Conservation (phyloP, 768 basidiomycete species). For the Pleurotus sapidus region DNA sequence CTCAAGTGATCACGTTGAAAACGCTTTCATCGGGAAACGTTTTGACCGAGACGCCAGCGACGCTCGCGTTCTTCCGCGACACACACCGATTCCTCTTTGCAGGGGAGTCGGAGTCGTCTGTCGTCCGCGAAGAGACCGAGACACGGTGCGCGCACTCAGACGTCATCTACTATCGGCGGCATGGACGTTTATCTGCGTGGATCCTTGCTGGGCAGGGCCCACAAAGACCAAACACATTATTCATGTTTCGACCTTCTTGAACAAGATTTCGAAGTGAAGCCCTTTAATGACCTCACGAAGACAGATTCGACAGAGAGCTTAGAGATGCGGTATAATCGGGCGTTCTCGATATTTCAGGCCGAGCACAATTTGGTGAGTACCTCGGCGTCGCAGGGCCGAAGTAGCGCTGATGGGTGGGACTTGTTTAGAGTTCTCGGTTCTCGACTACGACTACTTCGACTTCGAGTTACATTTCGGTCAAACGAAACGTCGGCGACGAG, state of each 20-base stretch:
- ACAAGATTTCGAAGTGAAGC: conserved; percentile 19
- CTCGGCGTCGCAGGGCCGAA: not conserved
- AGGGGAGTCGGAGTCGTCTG: conserved; percentile 2
- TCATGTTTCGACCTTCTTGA: conserved; percentile 25
- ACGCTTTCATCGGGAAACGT: conserved; percentile 14
- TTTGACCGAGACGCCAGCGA: conserved; percentile 12
- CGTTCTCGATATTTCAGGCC: not conserved
- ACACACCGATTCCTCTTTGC: conserved; percentile 12
- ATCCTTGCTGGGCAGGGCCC: conserved; percentile 23
- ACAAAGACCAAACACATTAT: conserved; percentile 17
- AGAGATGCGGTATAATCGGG: conserved; percentile 10
- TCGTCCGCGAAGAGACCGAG: conserved; percentile 2
- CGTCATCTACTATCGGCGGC: conserved; percentile 35
- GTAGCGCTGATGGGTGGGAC: not conserved
- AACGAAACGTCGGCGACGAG: conserved; percentile 10
- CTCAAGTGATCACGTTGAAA: conserved; percentile 22
- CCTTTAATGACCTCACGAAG: conserved; percentile 13
- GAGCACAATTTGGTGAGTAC: conserved; percentile 15
- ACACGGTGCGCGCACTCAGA: conserved; percentile 20
- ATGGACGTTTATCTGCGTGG: conserved; percentile 34
- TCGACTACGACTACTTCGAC: conserved; percentile 22
- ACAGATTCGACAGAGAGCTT: no score
- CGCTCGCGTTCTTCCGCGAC: conserved; percentile 25
- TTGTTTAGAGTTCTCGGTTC: conserved; percentile 16
- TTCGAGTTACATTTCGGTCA: conserved; percentile 19